Evolutionary conservation across 768 basidiomycete species (phyloP).

Genomic region (Leccinum pellstonianum): DNA sequence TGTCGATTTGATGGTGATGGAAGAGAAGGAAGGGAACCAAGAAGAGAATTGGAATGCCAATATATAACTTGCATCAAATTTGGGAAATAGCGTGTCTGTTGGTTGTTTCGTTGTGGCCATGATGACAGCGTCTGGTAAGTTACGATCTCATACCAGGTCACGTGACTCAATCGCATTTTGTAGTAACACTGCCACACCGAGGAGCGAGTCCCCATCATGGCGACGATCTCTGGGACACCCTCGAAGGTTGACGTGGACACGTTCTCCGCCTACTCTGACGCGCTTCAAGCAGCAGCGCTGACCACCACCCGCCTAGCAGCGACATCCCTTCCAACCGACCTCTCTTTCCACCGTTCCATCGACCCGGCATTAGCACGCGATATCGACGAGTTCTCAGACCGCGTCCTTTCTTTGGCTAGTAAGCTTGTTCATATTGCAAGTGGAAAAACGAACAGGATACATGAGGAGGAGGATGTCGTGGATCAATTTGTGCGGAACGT

Average conservation of each 20-base stretch:
- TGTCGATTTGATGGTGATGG: slow-evolving; percentile 66
- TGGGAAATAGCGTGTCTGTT: slow-evolving; percentile 45
- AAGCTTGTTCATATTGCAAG: slow-evolving; percentile 54
- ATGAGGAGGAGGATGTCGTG: slow-evolving; percentile 75
- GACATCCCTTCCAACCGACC: slow-evolving; percentile 62
- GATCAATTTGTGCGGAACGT: slow-evolving; percentile 78
- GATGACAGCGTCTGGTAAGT: not conserved
- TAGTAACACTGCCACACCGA: not conserved
- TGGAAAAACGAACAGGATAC: slow-evolving; percentile 40
- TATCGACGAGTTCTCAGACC: slow-evolving; percentile 66
- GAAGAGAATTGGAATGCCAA: slow-evolving; percentile 78
- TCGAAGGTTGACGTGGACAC: slow-evolving; percentile 22
- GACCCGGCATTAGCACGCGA: slow-evolving; percentile 66
- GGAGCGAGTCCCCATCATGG: slow-evolving; percentile 12
- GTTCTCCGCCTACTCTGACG: slow-evolving; percentile 55
- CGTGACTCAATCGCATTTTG: slow-evolving; percentile 11
- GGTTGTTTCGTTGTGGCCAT: not conserved
- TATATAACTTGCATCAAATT: slow-evolving; percentile 49
- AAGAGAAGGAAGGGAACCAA: slow-evolving; percentile 76
- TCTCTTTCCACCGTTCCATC: slow-evolving; percentile 88
- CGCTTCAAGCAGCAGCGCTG: slow-evolving; percentile 60
- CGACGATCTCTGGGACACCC: slow-evolving; percentile 1
- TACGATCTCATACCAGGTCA: slow-evolving; percentile 1
- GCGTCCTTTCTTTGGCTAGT: slow-evolving; percentile 67
- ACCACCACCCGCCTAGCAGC: slow-evolving; percentile 62